phyloP scores from a whole-genome alignment of 192 early-diverging fungal genomes.

The Backusella australiensis region DNA sequence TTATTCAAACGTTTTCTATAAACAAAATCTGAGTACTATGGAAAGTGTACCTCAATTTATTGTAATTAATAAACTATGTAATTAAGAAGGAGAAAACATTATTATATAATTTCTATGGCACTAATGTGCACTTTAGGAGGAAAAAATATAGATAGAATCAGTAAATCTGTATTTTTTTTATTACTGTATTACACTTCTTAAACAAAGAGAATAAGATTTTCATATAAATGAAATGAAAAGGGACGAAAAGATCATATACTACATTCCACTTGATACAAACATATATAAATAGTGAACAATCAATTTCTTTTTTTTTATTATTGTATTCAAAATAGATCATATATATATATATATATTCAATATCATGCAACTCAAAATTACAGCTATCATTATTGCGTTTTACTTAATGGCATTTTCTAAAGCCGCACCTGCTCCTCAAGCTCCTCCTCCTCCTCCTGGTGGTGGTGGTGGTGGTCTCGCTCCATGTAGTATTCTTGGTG shows the following conservation, averaged over 20 bases:
- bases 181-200: too few relatives aligned
- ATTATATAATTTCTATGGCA: too few relatives aligned
- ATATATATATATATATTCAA: not conserved
- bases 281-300: not conserved
- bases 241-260: not conserved
- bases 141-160: too few relatives aligned
- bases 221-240: not conserved
- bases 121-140: too few relatives aligned
- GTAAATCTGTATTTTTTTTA: too few relatives aligned
- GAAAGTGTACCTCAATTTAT: too few relatives aligned
- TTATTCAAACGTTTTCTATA: too few relatives aligned
- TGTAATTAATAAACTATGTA: too few relatives aligned
- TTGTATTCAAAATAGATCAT: not conserved
- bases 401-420: not conserved
- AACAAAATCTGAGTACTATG: too few relatives aligned
- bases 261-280: not conserved
- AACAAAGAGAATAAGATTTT: not conserved
- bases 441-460: too few relatives aligned
- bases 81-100: too few relatives aligned
- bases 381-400: not conserved
- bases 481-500: not conserved
- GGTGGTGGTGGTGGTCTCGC: not conserved
- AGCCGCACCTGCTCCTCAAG: not conserved
- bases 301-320: not conserved
- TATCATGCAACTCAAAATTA: not conserved